Conservation (phyloP, 2,329 filamentous ascomycete genomes). For the Plectosphaerella plurivora region DNA sequence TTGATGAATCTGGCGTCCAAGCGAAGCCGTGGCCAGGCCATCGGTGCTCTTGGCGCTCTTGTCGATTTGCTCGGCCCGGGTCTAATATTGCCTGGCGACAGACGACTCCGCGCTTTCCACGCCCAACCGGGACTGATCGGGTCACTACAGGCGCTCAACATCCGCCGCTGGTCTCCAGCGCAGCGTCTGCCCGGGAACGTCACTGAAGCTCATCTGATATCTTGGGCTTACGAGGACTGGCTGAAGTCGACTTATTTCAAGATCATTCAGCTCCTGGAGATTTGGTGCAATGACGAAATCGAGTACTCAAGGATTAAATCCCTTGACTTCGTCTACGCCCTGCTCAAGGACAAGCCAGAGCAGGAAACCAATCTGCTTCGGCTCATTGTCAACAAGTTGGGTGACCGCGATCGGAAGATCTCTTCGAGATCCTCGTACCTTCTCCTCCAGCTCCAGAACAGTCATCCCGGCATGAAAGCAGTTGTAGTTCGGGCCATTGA, state of each 20-base stretch:
- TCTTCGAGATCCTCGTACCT: slow-evolving; percentile 90
- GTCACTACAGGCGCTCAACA: slow-evolving; percentile 59
- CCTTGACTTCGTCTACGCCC: slow-evolving; percentile 84
- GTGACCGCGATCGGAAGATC: slow-evolving; percentile 93
- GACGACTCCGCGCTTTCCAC: slow-evolving; percentile 75
- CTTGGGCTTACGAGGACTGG: slow-evolving; percentile 94
- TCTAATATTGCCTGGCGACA: slow-evolving; percentile 74
- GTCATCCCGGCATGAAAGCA: slow-evolving; percentile 90
- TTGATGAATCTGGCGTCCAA: slow-evolving; percentile 82
- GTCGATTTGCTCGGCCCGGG: slow-evolving; percentile 94
- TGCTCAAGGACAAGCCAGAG: slow-evolving; percentile 93
- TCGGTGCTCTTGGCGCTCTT: slow-evolving; percentile 86
- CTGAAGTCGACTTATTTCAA: slow-evolving; percentile 92
- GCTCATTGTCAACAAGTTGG: slow-evolving; percentile 91
- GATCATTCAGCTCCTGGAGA: slow-evolving; percentile 83
- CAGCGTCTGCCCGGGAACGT: slow-evolving; percentile 70
- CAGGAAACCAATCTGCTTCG: slow-evolving; percentile 92
- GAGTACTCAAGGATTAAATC: slow-evolving; percentile 86
- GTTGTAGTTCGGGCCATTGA: slow-evolving; percentile 83
- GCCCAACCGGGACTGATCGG: slow-evolving; percentile 73
- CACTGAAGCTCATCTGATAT: slow-evolving; percentile 71
- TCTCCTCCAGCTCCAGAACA: slow-evolving; percentile 82
- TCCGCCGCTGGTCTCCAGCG: slow-evolving; percentile 59
- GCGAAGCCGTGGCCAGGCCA: slow-evolving; percentile 86
- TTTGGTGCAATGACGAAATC: slow-evolving; percentile 92